Evolutionary conservation across 2,329 filamentous ascomycete species (phyloP).

Genomic region (Metarhizium brunneum): DNA sequence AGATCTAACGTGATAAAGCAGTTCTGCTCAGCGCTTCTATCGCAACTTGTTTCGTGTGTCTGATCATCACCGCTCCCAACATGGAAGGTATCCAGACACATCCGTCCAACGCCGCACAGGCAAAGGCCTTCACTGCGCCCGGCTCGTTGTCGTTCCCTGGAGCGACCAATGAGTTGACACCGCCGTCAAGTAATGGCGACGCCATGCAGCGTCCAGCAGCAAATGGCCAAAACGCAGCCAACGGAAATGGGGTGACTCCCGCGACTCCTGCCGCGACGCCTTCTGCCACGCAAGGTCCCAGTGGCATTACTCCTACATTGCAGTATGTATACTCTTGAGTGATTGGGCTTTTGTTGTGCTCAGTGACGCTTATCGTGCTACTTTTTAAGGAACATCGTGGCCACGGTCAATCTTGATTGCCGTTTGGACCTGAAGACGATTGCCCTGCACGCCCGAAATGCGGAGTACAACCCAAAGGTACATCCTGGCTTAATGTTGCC

Average conservation of each 20-base stretch:
- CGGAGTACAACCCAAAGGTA: conserved; percentile 98
- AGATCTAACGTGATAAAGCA: conserved; percentile 11
- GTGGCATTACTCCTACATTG: conserved; percentile 85
- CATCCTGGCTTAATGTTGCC: conserved; percentile 14
- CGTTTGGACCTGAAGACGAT: conserved; percentile 98
- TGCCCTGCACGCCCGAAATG: conserved; percentile 93
- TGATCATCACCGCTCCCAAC: conserved; percentile 23
- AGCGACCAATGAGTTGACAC: conserved; percentile 72
- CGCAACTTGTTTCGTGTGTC: conserved; percentile 8
- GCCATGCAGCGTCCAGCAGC: conserved; percentile 21
- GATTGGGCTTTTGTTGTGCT: conserved; percentile 19
- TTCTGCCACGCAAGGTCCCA: conserved; percentile 70
- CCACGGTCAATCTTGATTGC: conserved; percentile 96
- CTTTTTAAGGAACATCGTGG: conserved; percentile 84
- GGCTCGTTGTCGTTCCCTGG: conserved; percentile 88
- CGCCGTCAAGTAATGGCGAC: conserved; percentile 65
- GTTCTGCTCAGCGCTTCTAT: conserved; percentile 22
- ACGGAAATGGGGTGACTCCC: conserved; percentile 75
- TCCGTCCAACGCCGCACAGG: conserved; percentile 82
- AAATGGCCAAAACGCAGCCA: conserved; percentile 47
- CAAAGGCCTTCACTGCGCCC: conserved; percentile 89
- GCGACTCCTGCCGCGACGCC: conserved; percentile 88
- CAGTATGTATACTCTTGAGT: conserved; percentile 69
- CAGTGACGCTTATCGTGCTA: conserved; percentile 43
- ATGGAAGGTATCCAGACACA: conserved; percentile 93